Evolutionary conservation across 129 eudicot genomes (phyloP), one percentile per base, ranked within the genome.

Genomic region (Artemisia annua): DNA sequence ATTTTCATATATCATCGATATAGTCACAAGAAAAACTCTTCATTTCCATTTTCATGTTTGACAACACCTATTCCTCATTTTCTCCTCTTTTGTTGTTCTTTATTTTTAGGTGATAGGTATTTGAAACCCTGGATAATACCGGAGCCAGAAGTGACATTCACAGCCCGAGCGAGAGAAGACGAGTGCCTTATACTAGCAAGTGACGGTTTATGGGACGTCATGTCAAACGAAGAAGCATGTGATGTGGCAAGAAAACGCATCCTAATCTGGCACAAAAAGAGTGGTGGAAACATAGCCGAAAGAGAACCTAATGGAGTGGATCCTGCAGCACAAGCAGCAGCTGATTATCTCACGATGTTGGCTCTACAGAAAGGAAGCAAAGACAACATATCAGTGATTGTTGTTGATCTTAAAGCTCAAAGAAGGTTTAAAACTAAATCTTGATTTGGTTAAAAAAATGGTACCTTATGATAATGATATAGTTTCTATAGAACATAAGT

Each of bases 171-270:
- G 2, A 77, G 88, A 79, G 97, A 87, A 77, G 97, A 88, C 51
- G 95, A 88, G 67, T 87, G 95, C 69, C 92, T 91, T 28, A 71
- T 91, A 60, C 82, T 91, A 75, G 95, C 97, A 2, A 91, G 88
- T 68, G 97, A 91, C 43, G 97, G 97, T 2, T 67, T 91, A 74
- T 91, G 97, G 97, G 97, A 91, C 26, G 97, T 91, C 3, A 87
- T 88, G 85, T 71, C 89, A 60, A 91, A 86, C 12, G 91, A 87
- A 76, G 97, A 91, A 84, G 97, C 77, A 1, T 91, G 97, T 59
- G 95, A 91, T 65, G 81, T 80, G 52, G 95, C 97, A 18, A 85
- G 95, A 71, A 82, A 72, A 71, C 82, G 92, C 44, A 85, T 91
- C 71, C 58, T 91, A 59, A 78, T 87, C 30, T 91, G 97, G 97